These are phyloP conservation scores for Pyrrhoderma noxium DNA, from an alignment of 1,284 basidiomycete species.

Conservation along the genomic window DNA sequence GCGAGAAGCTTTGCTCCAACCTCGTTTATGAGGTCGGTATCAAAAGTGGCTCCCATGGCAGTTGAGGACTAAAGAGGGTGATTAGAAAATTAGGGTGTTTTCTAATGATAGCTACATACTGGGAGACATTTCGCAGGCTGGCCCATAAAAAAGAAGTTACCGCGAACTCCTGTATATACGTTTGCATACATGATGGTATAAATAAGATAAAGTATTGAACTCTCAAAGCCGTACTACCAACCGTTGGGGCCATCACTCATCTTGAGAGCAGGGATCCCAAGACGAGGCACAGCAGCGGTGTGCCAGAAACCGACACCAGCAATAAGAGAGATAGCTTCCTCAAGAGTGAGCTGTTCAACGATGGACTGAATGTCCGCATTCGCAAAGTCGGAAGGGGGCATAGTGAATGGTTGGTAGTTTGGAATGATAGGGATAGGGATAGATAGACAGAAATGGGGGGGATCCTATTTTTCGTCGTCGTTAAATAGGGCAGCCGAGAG, in stretches of 20 bases:
- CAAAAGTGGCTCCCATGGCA: conserved; percentile 69
- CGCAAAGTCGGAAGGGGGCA: conserved; percentile 64
- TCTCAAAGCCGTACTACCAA: too few species aligned
- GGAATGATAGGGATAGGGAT: too few species aligned
- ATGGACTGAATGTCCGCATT: conserved; percentile 53
- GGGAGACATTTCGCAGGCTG: conserved; percentile 58
- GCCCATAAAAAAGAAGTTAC: conserved; percentile 58
- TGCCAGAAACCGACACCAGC: conserved; percentile 75
- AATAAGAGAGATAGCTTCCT: conserved; percentile 63
- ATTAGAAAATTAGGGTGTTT: neutral
- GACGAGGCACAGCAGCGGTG: conserved; percentile 54
- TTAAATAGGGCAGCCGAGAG: too few species aligned
- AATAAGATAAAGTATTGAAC: conserved; percentile 12
- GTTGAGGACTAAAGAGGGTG: conserved; percentile 38
- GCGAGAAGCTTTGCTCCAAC: conserved; percentile 63
- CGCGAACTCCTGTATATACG: conserved; percentile 33
- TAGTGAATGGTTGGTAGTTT: conserved; percentile 26
- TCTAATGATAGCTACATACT: conserved; percentile 24
- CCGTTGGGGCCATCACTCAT: conserved; percentile 73
- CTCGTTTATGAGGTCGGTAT: conserved; percentile 54
- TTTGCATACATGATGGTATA: conserved; percentile 19
- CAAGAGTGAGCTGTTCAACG: conserved; percentile 57
- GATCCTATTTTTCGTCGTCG: too few species aligned
- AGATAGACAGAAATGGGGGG: too few species aligned
- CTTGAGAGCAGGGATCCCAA: conserved; percentile 69